Percentiles rank a stretch among this genome's conserved stretches.
phyloP scores from a whole-genome alignment of 805 yeast species.

The Lipomyces chichibuensis region DNA sequence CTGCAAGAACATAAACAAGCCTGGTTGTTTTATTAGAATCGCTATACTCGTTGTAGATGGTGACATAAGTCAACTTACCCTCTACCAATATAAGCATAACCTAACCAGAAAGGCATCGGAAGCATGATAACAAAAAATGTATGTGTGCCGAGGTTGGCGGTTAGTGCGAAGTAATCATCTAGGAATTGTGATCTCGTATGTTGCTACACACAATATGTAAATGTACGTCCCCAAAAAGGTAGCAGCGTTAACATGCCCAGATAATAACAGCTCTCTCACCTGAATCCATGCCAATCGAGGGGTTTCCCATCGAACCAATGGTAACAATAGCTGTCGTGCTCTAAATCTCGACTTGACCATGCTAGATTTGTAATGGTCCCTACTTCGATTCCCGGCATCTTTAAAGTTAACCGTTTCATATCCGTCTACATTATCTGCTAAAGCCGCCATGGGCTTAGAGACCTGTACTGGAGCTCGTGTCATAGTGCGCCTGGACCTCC shows the following conservation, averaged over 20 bases:
- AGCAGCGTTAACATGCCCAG: not conserved
- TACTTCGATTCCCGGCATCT: slow-evolving; percentile 78
- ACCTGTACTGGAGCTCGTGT: not conserved
- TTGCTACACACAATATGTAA: slow-evolving; percentile 4
- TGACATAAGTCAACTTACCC: slow-evolving; percentile 46
- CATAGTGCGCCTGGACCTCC: not conserved
- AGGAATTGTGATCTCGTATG: slow-evolving; percentile 52
- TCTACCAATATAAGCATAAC: slow-evolving; percentile 58
- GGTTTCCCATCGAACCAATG: slow-evolving; percentile 67
- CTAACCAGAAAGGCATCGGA: slow-evolving; percentile 85
- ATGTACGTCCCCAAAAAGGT: slow-evolving; percentile 2
- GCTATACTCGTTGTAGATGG: not conserved
- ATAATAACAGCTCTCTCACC: slow-evolving; percentile 28
- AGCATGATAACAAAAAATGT: slow-evolving; percentile 89
- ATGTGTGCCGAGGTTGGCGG: slow-evolving; percentile 90
- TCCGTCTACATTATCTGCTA: slow-evolving; percentile 30
- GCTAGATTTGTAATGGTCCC: slow-evolving; percentile 62
- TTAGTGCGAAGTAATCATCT: slow-evolving; percentile 80
- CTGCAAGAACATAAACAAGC: slow-evolving; percentile 64
- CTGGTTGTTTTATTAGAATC: slow-evolving; percentile 13
- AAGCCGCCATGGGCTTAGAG: slow-evolving; percentile 1
- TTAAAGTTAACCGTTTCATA: slow-evolving; percentile 27
- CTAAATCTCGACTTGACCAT: slow-evolving; percentile 60
- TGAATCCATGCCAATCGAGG: slow-evolving; percentile 62
- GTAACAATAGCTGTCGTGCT: slow-evolving; percentile 58